Base-by-base conservation (phyloP, 768 basidiomycete genomes). In the Panus rudis region DNA sequence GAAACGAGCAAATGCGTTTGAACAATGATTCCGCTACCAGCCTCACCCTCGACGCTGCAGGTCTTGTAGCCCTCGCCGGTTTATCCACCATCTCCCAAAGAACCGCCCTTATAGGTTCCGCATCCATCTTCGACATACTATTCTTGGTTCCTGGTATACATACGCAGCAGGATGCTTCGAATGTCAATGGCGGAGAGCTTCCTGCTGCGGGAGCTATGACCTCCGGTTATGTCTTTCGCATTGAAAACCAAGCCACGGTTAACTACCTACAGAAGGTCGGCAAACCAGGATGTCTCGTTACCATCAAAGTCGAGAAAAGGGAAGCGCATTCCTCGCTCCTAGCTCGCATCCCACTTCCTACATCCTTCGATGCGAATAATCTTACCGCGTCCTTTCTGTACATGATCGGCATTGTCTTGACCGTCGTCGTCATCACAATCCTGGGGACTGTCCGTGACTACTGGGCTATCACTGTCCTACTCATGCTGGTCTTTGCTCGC, bases 161-260 rank as follows among this genome's bases (percentile, higher is more conserved):
- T 32, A 37, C 31, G 5, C 46, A 48, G 22, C 46, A 48, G 35
- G 16, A 27, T 3, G 41, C 41, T 14, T 16, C 42, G 8, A 31
- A 39, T n/a, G 42, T 48, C 25, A 42, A 48, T 24, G 41, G 42
- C 20, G 46, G 46, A n/a, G 46, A 48, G 37, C 35, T 26, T n/a
- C 46, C 46, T 6, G 17, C 32, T 2, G 38, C 42, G 2, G 46
- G 41, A 20, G 46, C 40, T 30, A 47, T 47, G 46, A 14, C 12
- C 41, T 26, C 6, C n/a, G 46, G 41, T 20, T 47, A 42, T 32
- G 46, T 47, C 11, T 47, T 47, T 34, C 46, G 46, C 22, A 33
- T 47, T 23, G 46, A 47, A 25, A 47, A 47, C 41, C 40, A 27
- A 8, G 46, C 46, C 3, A 47, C 41, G 7, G 46, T 47, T 20